Percentiles rank a stretch among this genome's conserved stretches.
Conservation (phyloP, 805 yeast species). For the Monosporozyma unispora region DNA sequence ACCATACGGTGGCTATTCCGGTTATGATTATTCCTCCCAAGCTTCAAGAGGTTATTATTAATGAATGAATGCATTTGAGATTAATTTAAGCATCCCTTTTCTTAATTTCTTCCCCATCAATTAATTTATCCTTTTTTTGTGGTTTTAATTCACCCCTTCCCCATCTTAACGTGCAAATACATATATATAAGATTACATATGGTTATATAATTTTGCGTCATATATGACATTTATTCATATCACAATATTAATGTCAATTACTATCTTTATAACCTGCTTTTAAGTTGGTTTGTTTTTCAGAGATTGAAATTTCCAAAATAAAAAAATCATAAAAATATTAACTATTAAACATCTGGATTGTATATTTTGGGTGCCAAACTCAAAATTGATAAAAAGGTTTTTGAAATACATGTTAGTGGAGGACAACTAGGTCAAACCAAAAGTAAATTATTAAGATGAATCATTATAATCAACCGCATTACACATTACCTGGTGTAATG, state of each 20-base stretch:
- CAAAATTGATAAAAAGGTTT: no score
- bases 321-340: no score
- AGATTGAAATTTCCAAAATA: no score
- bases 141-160: no score
- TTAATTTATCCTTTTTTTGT: neutral
- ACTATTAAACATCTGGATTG: no score
- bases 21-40: constrained; percentile 29
- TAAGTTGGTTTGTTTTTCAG: no score
- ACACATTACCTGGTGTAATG: constrained; percentile 45
- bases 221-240: neutral
- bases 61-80: constrained; percentile 1
- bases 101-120: neutral
- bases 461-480: constrained; percentile 2
- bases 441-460: neutral
- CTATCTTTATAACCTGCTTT: no score
- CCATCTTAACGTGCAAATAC: neutral
- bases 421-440: no score
- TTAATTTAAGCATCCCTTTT: no score
- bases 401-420: no score
- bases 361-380: no score
- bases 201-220: neutral
- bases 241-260: no score
- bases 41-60: constrained; percentile 30
- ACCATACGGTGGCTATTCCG: constrained; percentile 26
- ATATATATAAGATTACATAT: neutral